Conservation (phyloP, 805 yeast genomes). For the Myxozyma udenii region DNA sequence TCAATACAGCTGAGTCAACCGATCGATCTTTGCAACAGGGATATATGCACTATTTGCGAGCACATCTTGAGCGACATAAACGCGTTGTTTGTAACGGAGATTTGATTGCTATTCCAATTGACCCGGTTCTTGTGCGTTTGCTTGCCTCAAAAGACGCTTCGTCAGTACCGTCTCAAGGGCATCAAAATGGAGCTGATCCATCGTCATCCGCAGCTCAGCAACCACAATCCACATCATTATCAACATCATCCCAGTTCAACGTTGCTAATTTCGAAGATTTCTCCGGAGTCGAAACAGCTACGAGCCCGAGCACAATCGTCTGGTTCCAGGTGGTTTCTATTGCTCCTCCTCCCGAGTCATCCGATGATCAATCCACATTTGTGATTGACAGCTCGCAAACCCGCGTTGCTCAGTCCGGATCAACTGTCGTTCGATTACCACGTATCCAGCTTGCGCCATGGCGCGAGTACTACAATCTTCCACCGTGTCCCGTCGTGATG, state of each 20-base stretch:
- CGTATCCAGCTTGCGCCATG: constrained; percentile 24
- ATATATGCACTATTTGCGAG: constrained; percentile 58
- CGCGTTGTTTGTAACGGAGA: constrained; percentile 66
- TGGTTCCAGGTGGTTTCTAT: constrained; percentile 76
- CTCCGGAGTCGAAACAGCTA: constrained; percentile 40
- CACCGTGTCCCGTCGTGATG: constrained; percentile 32
- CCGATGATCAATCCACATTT: constrained; percentile 35
- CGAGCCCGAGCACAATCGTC: constrained; percentile 67
- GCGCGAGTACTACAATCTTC: constrained; percentile 36
- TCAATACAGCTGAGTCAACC: constrained; percentile 66
- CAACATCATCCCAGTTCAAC: neutral
- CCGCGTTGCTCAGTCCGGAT: constrained; percentile 66
- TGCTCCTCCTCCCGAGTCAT: constrained; percentile 4
- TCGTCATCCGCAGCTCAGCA: neutral
- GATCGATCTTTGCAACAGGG: constrained; percentile 60
- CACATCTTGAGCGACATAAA: constrained; percentile 54
- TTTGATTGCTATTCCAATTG: constrained; percentile 72
- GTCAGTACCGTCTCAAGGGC: neutral
- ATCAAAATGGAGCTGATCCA: neutral
- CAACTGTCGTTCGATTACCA: constrained; percentile 37
- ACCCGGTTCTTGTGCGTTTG: constrained; percentile 60
- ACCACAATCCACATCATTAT: neutral
- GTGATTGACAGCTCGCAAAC: constrained; percentile 67
- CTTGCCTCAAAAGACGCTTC: constrained; percentile 35
- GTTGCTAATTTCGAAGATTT: neutral